phyloP scores from a whole-genome alignment of 2,329 filamentous ascomycete genomes.

The Phialophora expanda region DNA sequence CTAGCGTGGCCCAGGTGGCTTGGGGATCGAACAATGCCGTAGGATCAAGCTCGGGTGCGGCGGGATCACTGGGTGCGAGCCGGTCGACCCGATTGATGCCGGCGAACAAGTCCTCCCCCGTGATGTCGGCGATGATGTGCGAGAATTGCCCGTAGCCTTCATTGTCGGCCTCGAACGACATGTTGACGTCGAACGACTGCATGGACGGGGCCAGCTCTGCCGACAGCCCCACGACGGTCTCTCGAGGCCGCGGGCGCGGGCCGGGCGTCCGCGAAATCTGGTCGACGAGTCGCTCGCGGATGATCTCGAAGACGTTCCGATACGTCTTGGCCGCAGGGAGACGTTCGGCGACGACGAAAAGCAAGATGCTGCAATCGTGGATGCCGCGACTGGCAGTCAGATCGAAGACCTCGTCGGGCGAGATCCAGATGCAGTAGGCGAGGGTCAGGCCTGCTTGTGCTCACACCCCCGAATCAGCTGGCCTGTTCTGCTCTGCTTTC shows the following conservation, averaged over 20 bases:
- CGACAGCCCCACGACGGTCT: too few relatives aligned
- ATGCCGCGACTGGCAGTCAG: not conserved
- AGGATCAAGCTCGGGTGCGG: too few relatives aligned
- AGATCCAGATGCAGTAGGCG: constrained; percentile 19
- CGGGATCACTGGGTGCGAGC: too few relatives aligned
- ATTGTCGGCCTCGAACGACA: constrained; percentile 8
- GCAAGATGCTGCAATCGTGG: constrained; percentile 18
- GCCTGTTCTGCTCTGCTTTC: too few relatives aligned
- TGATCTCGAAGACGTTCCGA: constrained; percentile 17
- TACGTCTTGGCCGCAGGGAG: constrained; percentile 9
- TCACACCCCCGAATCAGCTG: too few relatives aligned
- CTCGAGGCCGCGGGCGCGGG: not conserved
- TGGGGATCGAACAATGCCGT: too few relatives aligned
- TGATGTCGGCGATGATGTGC: constrained; percentile 7
- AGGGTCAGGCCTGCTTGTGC: constrained; percentile 12
- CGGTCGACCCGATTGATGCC: not conserved
- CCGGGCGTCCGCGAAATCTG: not conserved
- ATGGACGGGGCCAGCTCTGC: too few relatives aligned
- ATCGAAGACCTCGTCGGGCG: not conserved
- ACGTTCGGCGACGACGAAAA: constrained; percentile 20
- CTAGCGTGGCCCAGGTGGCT: too few relatives aligned
- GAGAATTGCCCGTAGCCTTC: constrained; percentile 3
- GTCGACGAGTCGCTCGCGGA: constrained; percentile 10
- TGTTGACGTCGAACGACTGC: constrained; percentile 4
- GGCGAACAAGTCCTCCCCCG: constrained; percentile 5